Evolutionary conservation across 495 filamentous ascomycete genomes (phyloP), one percentile per base, ranked within the genome.

Genomic region (Aspergillus affinis): DNA sequence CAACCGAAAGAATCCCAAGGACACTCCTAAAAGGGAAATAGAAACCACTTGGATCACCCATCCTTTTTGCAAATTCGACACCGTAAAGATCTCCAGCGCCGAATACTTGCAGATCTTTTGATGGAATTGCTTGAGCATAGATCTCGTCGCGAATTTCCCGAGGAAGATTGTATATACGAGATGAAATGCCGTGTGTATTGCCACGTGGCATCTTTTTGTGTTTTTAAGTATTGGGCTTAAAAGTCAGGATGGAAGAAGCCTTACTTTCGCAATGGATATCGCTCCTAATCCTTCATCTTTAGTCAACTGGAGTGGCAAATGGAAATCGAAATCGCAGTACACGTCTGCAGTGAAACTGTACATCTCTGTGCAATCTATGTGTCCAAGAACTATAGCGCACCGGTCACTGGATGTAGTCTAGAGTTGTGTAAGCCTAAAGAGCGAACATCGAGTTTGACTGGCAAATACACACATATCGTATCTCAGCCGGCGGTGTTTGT

Each of bases 301-400:
- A 17, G 47, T 48, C 21, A 48, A 48, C 47, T 48, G 47, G n/a
- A 48, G 47, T 48, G 47, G 47, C 47, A 48, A 48, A 48, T 48
- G 47, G 21, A 48, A 48, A 23, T 48, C 15, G 47, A 48, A 48
- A 48, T 48, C 47, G 47, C 47, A 48, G 47, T 48, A 48, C 21
- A 48, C 21, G 47, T 48, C 47, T 23, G 47, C 47, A 48, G 6
- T 48, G 47, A 48, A 48, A 48, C 47, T 5, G 47, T 48, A 48
- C 47, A 19, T 6, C 47, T 48, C 47, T 19, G 21, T 48, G 47
- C 18, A 19, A 48, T 48, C 47, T 23, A 12, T 48, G 47, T 23
- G 18, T 48, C 21, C 47, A 48, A 48, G 12, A 48, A 48, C 47
- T 48, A 48, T 17, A 12, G 47, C 47, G 47, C 47, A 48, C 47